Evolutionary conservation across 257 asterid genomes (phyloP), one percentile per base, ranked within the genome.

Genomic region (Osmanthus fragrans): DNA sequence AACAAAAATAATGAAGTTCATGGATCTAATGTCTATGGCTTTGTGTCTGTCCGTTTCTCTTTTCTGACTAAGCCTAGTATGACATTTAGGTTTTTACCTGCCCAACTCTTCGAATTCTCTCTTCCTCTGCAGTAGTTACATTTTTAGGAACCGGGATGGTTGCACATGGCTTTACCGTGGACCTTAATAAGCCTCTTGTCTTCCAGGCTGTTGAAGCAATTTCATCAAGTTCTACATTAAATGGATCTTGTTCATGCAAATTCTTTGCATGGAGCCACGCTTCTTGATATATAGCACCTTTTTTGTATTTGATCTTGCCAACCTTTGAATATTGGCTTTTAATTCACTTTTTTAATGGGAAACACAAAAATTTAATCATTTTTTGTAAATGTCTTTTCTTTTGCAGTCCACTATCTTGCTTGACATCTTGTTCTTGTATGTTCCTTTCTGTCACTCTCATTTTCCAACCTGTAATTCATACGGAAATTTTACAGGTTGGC

Each of bases 161-260:
- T 72, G 93, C 80, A 32, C 77, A 82, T 73, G 91, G 82, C 30
- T 92, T 87, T 76, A 78, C 88, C 2, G 91, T 92, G 74, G 95
- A 92, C 86, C 83, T 92, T 69, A 80, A 87, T 79, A 88, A 87
- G 83, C 91, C 96, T 70, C 92, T 92, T 10, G 97, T 90, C 42
- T 89, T 84, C 77, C 97, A 90, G 92, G 73, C 32, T 11, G 36
- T 39, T 25, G 21, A 47, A 4, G 27, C 42, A 23, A 32, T 37
- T 73, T 63, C 9, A 34, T 79, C 19, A 27, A 6, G 16, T 7
- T 34, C 45, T 36, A 23, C 15, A 40, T 77, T 19, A 58, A 58
- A 58, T 21, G 27, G 40, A 63, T 36, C 34, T 15, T 76, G 71
- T 58, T 42, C 27, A 7, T 63, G 39, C 23, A n/a, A 54, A 29